Percentiles rank a stretch among this genome's conserved stretches.
Conservation (phyloP, 2,329 filamentous ascomycete species). For the Alternaria rosae region DNA sequence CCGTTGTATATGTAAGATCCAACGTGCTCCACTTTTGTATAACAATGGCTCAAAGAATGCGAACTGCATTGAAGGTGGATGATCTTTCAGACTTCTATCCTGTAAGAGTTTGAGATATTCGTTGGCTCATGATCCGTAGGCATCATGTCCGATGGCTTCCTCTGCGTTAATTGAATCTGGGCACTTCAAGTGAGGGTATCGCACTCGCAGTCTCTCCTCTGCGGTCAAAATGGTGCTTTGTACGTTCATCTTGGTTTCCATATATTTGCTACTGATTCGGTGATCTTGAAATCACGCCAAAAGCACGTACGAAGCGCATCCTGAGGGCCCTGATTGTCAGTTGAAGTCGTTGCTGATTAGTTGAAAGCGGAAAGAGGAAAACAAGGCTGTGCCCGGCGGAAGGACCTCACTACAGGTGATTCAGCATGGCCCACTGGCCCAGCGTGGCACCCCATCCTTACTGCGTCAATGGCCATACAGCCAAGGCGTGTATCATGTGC, state of each 20-base stretch:
- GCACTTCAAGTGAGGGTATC: background rate
- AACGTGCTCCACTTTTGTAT: background rate
- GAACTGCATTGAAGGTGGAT: background rate
- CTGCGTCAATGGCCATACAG: background rate
- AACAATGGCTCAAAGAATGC: background rate
- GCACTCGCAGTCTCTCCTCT: background rate
- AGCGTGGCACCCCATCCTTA: background rate
- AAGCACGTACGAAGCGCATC: background rate
- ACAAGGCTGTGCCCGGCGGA: background rate
- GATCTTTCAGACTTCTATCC: background rate
- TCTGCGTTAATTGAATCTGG: background rate
- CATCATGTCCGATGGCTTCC: background rate
- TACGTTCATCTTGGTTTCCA: background rate
- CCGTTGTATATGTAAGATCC: background rate
- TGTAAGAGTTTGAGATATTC: background rate
- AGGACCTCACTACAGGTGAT: background rate
- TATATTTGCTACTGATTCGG: background rate
- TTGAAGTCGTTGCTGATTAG: background rate
- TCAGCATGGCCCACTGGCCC: background rate
- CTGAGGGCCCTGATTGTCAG: background rate
- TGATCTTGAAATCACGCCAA: background rate
- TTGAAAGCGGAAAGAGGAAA: background rate
- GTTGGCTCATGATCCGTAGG: background rate
- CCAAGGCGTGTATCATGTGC: background rate
- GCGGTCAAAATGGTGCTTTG: background rate